Percentiles rank a stretch among this genome's conserved stretches.
Evolutionary conservation across 2,329 filamentous ascomycete species (phyloP).

Genomic region (Paraphoma chrysanthemicola): DNA sequence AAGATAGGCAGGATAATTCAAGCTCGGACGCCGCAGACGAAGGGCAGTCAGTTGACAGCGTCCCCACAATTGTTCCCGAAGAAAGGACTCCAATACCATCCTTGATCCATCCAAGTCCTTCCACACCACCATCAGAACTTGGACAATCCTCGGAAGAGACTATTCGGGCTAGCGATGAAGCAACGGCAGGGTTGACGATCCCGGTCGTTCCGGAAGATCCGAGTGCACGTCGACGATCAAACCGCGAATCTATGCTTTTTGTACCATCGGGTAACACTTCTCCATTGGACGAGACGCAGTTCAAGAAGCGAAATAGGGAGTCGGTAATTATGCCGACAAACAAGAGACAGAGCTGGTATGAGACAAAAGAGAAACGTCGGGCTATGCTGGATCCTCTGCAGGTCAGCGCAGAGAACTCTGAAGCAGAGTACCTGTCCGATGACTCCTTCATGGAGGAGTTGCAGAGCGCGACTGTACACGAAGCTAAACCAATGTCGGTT

Average conservation of each 20-base stretch:
- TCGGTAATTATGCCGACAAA: slow-evolving; percentile 34
- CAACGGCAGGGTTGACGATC: slow-evolving; percentile 27
- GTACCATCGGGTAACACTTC: slow-evolving; percentile 27
- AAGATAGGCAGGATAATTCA: slow-evolving; percentile 16
- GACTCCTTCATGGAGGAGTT: slow-evolving; percentile 86
- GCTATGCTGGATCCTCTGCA: slow-evolving; percentile 50
- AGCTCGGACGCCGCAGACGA: slow-evolving; percentile 31
- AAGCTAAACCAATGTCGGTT: slow-evolving; percentile 76
- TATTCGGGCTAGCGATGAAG: slow-evolving; percentile 8
- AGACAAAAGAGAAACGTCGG: slow-evolving; percentile 48
- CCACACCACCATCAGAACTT: neutral
- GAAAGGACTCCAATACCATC: slow-evolving; percentile 32
- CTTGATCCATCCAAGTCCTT: slow-evolving; percentile 10
- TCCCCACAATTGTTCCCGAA: slow-evolving; percentile 45
- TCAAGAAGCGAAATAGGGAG: slow-evolving; percentile 33
- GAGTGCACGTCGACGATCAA: slow-evolving; percentile 31
- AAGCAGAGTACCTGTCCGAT: slow-evolving; percentile 68
- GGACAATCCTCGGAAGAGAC: neutral
- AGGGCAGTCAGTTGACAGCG: slow-evolving; percentile 41
- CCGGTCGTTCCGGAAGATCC: slow-evolving; percentile 17
- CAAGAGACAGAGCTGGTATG: slow-evolving; percentile 34
- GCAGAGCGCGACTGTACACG: slow-evolving; percentile 78
- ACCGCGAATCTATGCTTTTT: slow-evolving; percentile 42
- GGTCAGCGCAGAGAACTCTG: slow-evolving; percentile 46
- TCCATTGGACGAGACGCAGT: slow-evolving; percentile 20